These are phyloP conservation scores for Chaetomiaceae sp. DNA, from an alignment of 2,329 filamentous ascomycete species.

Conservation along the genomic window DNA sequence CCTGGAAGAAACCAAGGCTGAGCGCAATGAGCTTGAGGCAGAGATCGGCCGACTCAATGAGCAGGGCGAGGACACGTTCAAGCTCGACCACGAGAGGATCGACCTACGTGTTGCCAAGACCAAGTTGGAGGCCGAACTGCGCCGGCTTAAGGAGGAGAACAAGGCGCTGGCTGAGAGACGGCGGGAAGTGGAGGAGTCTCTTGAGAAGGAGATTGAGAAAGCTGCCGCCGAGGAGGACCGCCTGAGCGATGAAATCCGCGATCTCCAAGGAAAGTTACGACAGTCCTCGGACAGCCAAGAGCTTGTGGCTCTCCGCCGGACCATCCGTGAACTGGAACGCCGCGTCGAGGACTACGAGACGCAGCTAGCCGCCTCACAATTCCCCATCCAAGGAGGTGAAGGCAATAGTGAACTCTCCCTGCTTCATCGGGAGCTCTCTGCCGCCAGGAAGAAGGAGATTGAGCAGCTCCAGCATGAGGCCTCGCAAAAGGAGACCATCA, in stretches of 20 bases:
- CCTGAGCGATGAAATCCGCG: conserved; percentile 50
- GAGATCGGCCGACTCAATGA: conserved; percentile 54
- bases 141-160: conserved; percentile 62
- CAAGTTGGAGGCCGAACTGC: conserved; percentile 63
- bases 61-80: conserved; percentile 55
- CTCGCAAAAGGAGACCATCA: conserved; percentile 57
- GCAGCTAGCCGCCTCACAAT: conserved; percentile 36
- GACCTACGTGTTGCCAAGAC: conserved; percentile 64
- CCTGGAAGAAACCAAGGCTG: conserved; percentile 55
- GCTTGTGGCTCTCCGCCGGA: conserved; percentile 55
- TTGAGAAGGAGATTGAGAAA: conserved; percentile 63
- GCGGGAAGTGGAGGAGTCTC: conserved; percentile 55
- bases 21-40: conserved; percentile 62
- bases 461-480: conserved; percentile 62
- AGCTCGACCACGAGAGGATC: conserved; percentile 63
- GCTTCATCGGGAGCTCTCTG: conserved; percentile 59
- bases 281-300: conserved; percentile 50
- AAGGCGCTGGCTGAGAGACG: conserved; percentile 53
- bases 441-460: conserved; percentile 62
- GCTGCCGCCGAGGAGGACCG: conserved; percentile 63
- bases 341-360: conserved; percentile 53
- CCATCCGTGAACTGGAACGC: conserved; percentile 61
- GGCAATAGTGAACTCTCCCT: conserved; percentile 54
- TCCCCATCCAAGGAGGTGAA: conserved; percentile 36
- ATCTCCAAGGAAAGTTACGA: conserved; percentile 45